Base-by-base conservation (phyloP, 192 early-diverging fungal genomes). In the Gonapodya sp. region DNA sequence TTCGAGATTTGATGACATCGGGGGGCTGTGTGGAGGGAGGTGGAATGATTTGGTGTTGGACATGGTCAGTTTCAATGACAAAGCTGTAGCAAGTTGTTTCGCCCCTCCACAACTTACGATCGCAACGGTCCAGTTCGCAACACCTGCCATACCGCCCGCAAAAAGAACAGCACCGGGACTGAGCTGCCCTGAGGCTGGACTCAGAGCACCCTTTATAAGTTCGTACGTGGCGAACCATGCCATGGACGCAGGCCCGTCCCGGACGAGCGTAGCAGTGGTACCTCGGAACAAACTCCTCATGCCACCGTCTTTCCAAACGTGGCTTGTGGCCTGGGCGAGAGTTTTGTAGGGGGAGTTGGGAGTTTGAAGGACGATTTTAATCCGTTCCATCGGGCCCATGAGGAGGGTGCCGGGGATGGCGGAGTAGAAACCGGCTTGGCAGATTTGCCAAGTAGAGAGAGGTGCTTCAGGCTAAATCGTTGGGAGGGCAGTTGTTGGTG, bases 211-310 rank as follows among this genome's bases (percentile, higher is more conserved):
- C 86, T 95, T 95, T 85, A 96, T 86, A 35, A 94, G 79, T 85
- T 99, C 97, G 85, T 98, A 99, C 24, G 94, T 95, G 81, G 94
- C 94, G 89, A 96, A 97, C 87, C 96, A 97, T 14, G 94, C 95
- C 72, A 96, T 96, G 72, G 94, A 95, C 79, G 96, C 97, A 30
- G 96, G 96, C 74, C 91, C 91, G 85, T 99, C 96, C 80, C 97
- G 92, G 78, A 95, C 85, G 73, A 99, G 89, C 8, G 97, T 99
- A 30, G 96, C 97, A 81, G 93, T 91, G 18, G 95, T 95, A 73
- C 97, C 97, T 82, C 95, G 89, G 92, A 95, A 99, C 86, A 99
- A 89, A 77, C 91, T 91, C 36, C 87, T 80, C 36, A 99, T 79
- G 81, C 97, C 97, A 78, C 95, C 96, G 81, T 97, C 94, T 81